Evolutionary conservation across 2,329 filamentous ascomycete species (phyloP).

Genomic region (Samsoniella hepiali): DNA sequence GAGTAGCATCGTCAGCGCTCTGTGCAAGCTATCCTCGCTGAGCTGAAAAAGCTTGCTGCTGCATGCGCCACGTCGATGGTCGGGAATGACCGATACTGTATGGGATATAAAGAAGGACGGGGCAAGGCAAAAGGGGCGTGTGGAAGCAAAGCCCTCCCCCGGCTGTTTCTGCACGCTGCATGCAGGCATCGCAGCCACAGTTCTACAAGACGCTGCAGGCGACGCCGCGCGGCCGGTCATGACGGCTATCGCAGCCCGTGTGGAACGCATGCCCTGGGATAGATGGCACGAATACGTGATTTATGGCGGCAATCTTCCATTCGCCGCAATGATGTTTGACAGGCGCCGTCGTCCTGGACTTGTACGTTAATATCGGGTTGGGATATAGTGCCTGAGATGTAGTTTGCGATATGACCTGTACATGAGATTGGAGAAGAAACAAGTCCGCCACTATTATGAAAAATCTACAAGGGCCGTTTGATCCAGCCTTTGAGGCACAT

Average conservation of each 20-base stretch:
- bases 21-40: neutral
- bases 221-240: neutral
- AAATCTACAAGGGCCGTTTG: no score
- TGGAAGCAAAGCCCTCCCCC: neutral
- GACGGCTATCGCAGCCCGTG: neutral
- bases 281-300: neutral
- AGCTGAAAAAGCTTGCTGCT: neutral
- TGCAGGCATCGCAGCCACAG: conserved; percentile 8
- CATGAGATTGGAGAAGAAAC: neutral
- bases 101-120: neutral
- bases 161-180: conserved; percentile 1
- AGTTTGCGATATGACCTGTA: neutral
- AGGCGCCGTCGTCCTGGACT: neutral
- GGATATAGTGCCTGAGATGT: neutral
- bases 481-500: neutral
- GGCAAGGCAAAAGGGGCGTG: neutral
- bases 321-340: neutral
- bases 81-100: neutral
- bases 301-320: neutral
- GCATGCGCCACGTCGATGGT: neutral
- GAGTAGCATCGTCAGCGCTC: neutral
- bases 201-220: neutral
- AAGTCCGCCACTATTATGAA: no score
- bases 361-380: neutral
- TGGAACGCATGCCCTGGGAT: neutral